Evolutionary conservation across 1,139 yeast genomes (phyloP).

Genomic region (Neolecta irregularis): DNA sequence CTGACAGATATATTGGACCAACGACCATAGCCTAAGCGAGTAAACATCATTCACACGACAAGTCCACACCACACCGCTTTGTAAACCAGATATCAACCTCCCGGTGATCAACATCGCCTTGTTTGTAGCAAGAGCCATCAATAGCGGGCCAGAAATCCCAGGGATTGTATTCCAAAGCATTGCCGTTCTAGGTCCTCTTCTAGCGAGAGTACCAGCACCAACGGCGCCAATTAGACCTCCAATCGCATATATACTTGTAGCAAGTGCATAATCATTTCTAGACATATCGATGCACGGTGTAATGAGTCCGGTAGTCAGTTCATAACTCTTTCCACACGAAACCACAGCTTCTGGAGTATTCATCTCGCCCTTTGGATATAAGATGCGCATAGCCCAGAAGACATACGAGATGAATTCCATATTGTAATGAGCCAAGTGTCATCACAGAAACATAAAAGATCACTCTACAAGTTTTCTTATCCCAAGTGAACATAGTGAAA

Average conservation of each 20-base stretch:
- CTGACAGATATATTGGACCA: conserved; percentile 67
- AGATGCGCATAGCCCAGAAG: too few species aligned
- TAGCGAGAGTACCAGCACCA: conserved; percentile 56
- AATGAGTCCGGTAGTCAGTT: too few species aligned
- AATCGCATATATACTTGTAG: conserved; percentile 69
- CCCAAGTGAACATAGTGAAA: too few species aligned
- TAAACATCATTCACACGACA: too few species aligned
- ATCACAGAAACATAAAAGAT: too few species aligned
- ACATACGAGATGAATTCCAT: too few species aligned
- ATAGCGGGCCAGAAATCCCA: conserved; percentile 51
- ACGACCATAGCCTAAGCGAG: conserved; percentile 78
- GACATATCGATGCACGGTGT: conserved; percentile 52
- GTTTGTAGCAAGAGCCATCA: conserved; percentile 40
- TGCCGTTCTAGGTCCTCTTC: conserved; percentile 48
- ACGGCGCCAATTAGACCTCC: conserved; percentile 78
- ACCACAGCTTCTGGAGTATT: too few species aligned
- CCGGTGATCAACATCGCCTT: conserved; percentile 42
- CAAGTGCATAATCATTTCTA: conserved; percentile 54
- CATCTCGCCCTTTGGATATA: too few species aligned
- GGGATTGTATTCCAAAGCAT: conserved; percentile 41
- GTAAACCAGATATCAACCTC: conserved; percentile 62
- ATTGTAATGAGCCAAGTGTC: too few species aligned
- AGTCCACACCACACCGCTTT: conserved; percentile 79
- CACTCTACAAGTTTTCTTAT: too few species aligned
- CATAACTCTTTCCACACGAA: too few species aligned